Percentiles rank a stretch among this genome's conserved stretches.
Conservation (phyloP, 1,284 basidiomycete species). For the Paramarasmius palmivorus region DNA sequence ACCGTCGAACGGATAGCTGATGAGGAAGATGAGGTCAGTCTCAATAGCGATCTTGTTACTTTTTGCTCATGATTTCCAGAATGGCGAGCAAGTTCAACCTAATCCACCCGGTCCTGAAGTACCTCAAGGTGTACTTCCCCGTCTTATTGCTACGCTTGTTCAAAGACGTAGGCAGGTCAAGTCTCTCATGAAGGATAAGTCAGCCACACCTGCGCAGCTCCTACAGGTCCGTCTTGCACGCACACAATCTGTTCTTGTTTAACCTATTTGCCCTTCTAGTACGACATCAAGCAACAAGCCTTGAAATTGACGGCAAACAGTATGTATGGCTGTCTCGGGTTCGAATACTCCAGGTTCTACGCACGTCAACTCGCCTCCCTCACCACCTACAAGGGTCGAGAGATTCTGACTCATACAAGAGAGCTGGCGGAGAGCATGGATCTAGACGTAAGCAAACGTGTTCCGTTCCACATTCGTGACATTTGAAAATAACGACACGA, state of each 20-base stretch:
- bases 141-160: conserved; percentile 95
- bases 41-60: not conserved
- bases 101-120: conserved; percentile 80
- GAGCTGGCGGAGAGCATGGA: conserved; percentile 90
- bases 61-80: conserved; percentile 38
- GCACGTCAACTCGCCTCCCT: conserved; percentile 95
- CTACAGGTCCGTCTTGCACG: conserved; percentile 71
- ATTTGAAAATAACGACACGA: conserved; percentile 4
- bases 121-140: conserved; percentile 87
- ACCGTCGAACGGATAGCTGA: conserved; percentile 82
- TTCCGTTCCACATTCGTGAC: not conserved
- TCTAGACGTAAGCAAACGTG: conserved; percentile 72
- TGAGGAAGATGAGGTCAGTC: conserved; percentile 50
- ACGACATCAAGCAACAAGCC: conserved; percentile 96
- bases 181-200: conserved; percentile 91
- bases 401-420: conserved; percentile 92
- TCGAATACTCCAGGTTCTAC: conserved; percentile 96
- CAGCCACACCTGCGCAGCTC: conserved; percentile 73
- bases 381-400: conserved; percentile 97
- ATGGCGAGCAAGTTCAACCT: conserved; percentile 84
- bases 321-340: conserved; percentile 99
- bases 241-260: not conserved
- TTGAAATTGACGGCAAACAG: conserved; percentile 98
- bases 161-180: conserved; percentile 91
- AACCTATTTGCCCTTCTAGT: conserved; percentile 44